Evolutionary conservation across 768 basidiomycete genomes (phyloP).

Genomic region (Chalciporus piperatus): DNA sequence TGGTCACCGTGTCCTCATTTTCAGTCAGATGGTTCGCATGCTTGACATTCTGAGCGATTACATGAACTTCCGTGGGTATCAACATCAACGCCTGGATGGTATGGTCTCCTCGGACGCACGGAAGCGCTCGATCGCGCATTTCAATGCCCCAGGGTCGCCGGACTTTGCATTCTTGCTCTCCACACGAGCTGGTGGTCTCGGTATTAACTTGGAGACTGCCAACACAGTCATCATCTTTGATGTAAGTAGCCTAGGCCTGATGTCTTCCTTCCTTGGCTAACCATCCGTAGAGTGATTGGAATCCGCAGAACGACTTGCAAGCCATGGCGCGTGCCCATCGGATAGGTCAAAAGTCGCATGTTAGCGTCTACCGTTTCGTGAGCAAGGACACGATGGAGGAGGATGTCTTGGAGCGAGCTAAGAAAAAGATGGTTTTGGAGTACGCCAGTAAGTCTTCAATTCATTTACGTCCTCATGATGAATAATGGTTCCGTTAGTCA

Average conservation of each 20-base stretch:
- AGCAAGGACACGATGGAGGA: conserved; percentile 99
- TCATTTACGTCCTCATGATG: conserved; percentile 13
- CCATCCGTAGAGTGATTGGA: conserved; percentile 83
- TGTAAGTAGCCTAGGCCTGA: conserved; percentile 46
- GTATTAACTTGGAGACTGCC: conserved; percentile 98
- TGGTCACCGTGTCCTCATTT: conserved; percentile 95
- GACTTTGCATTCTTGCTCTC: conserved; percentile 98
- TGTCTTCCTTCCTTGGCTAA: conserved; percentile 7
- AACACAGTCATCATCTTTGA: conserved; percentile 99
- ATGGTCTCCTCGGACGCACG: conserved; percentile 90
- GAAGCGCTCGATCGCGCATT: conserved; percentile 96
- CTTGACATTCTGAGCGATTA: conserved; percentile 98
- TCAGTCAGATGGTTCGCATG: conserved; percentile 99
- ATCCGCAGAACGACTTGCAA: conserved; percentile 97
- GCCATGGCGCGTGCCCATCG: conserved; percentile 99
- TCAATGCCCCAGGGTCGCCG: conserved; percentile 87
- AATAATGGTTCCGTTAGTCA: conserved; percentile 56
- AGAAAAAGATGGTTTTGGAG: conserved; percentile 99
- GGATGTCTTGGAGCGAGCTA: conserved; percentile 95
- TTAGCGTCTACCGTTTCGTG: conserved; percentile 97
- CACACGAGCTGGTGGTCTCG: conserved; percentile 94
- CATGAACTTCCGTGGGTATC: conserved; percentile 85
- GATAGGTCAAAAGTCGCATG: conserved; percentile 98
- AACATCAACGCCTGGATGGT: conserved; percentile 93
- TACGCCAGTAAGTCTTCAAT: conserved; percentile 83